Conservation (phyloP, 2,329 filamentous ascomycete species). For the Cercospora sojina region DNA sequence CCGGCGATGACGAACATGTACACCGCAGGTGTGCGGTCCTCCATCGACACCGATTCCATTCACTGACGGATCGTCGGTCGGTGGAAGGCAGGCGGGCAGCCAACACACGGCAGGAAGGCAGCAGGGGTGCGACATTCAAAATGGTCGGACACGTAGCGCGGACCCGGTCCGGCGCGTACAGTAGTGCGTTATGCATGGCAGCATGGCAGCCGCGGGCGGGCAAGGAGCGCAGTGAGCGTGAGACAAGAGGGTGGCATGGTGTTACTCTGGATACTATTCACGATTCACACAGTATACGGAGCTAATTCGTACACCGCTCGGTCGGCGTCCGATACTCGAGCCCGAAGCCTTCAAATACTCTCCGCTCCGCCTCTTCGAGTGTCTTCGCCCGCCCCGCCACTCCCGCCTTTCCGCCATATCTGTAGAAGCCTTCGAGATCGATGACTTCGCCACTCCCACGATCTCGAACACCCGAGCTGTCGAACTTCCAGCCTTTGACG, state of each 20-base stretch:
- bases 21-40: background rate
- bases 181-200: background rate
- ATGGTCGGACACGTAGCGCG: background rate
- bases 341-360: slow-evolving; percentile 74
- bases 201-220: background rate
- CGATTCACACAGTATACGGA: background rate
- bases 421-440: slow-evolving; percentile 76
- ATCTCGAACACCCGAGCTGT: slow-evolving; percentile 80
- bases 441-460: slow-evolving; percentile 66
- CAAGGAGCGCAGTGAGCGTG: slow-evolving; percentile 6
- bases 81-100: background rate
- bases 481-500: slow-evolving; percentile 75
- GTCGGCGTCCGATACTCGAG: slow-evolving; percentile 51
- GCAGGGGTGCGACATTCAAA: background rate
- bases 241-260: slow-evolving; percentile 10
- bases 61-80: background rate
- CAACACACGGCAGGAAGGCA: background rate
- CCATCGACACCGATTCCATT: background rate
- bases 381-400: slow-evolving; percentile 45
- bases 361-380: slow-evolving; percentile 72
- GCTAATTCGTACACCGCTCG: slow-evolving; percentile 47
- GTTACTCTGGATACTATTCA: background rate
- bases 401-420: slow-evolving; percentile 58
- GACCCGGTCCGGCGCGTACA: background rate
- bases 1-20: background rate